A percentile compares a stretch with the other conserved stretches of the same genome.
Evolutionary conservation across 1,284 basidiomycete species (phyloP).

Genomic region (Ganoderma lingzhi): DNA sequence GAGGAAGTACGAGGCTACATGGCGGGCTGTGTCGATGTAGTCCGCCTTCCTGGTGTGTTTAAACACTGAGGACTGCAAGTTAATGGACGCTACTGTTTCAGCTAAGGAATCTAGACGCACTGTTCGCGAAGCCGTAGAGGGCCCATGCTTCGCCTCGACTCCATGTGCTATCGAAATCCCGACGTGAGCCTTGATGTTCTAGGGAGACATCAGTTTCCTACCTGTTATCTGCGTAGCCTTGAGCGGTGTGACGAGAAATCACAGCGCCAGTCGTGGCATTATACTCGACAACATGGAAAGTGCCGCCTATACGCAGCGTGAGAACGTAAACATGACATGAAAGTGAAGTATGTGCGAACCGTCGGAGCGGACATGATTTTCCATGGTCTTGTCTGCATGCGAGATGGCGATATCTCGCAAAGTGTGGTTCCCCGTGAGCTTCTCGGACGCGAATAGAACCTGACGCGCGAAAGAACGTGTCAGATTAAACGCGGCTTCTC

Average conservation of each 20-base stretch:
- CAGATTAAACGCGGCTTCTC: neutral
- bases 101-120: slow-evolving; percentile 46
- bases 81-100: slow-evolving; percentile 17
- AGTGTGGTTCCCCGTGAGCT: slow-evolving; percentile 65
- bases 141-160: slow-evolving; percentile 77
- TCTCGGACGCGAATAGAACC: slow-evolving; percentile 63
- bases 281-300: slow-evolving; percentile 76
- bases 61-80: slow-evolving; percentile 55
- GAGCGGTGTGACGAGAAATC: slow-evolving; percentile 60
- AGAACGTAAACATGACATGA: slow-evolving; percentile 1
- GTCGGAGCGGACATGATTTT: slow-evolving; percentile 70
- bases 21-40: slow-evolving; percentile 66
- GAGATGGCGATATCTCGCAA: slow-evolving; percentile 64
- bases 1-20: slow-evolving; percentile 66
- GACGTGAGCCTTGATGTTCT: neutral
- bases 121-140: slow-evolving; percentile 73
- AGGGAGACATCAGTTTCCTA: slow-evolving; percentile 24
- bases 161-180: slow-evolving; percentile 65
- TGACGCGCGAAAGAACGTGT: slow-evolving; percentile 16
- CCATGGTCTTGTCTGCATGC: slow-evolving; percentile 73
- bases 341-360: slow-evolving; percentile 45
- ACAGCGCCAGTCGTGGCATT: slow-evolving; percentile 68
- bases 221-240: slow-evolving; percentile 69
- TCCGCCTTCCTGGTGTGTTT: slow-evolving; percentile 54
- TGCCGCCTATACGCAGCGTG: slow-evolving; percentile 50